Base-by-base conservation (phyloP, 2,329 filamentous ascomycete genomes). In the Fusarium nygamai region DNA sequence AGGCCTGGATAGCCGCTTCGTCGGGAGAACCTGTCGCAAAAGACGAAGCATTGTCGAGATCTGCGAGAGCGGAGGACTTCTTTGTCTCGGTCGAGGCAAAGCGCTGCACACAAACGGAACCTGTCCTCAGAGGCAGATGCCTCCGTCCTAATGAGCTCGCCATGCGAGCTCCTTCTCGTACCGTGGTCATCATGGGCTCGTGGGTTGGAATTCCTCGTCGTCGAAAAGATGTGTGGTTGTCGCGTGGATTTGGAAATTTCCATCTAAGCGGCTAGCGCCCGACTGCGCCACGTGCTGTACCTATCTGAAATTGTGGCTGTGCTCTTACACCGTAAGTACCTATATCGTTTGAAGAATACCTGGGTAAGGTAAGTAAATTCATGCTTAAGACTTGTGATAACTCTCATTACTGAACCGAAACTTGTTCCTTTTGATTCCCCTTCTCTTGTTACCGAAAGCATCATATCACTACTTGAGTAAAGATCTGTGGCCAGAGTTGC, bases 41-140 rank as follows among this genome's bases (percentile, higher is more conserved):
- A 38, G 87, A 85, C 59, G 88, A 89, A 39, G 86, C 83, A 44
- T 81, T 72, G 76, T 90, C 88, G 69, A 90, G 83, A 69, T 90
- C 88, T 53, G 81, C 77, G 46, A 88, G 80, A 41, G 76, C 80
- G 17, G 83, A 64, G 31, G 72, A 80, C 73, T 83, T 82, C 58
- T 80, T 79, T 19, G 83, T 83, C 69, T 84, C 81, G 51, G 85
- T 86, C n/a, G 88, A 88, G 65, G 84, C 84, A 78, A 85, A 87
- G 80, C 86, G 83, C 67, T 81, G 81, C 41, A 73, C 73, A 72
- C 78, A 80, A 41, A 76, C 56, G 31, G 76, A 74, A 22, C 66
- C 67, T 31, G 77, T 58, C 48, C 78, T 75, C 46, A 79, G 65
- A 36, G 73, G 63, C 48, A 82, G 58, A 68, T 79, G 78, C 62